Evolutionary conservation across 176 grass and related monocot genomes (phyloP), one percentile per base, ranked within the genome.

Genomic region (Pontederia paniculata): DNA sequence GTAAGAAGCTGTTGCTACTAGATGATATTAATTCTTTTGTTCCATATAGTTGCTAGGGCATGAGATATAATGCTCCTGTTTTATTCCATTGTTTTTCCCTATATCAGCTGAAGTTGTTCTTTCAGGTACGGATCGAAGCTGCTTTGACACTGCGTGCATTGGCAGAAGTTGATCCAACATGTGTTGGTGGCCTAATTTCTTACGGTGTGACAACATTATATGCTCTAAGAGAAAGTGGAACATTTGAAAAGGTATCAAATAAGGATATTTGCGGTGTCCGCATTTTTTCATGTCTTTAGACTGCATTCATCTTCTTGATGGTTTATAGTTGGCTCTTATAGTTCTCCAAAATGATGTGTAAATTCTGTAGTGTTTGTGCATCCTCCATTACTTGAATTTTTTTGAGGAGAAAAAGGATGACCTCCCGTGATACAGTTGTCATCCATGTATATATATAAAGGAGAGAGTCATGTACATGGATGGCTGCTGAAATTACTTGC

Each of bases 151-250:
- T 97, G 69, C 86, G 80, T 77, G 79, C 91, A 70, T 85, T 97
- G 76, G 91, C 91, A 49, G 86, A 97, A 52, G 86, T 97, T 74
- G 91, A 97, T 81, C 86, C 91, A 49, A 88, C 91, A 71, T 97
- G 91, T 72, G 91, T 97, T 57, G 91, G 91, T 60, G 86, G 91
- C 71, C 87, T 97, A 79, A 81, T 97, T 74, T 97, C 91, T 55
- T 97, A 87, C 72, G 91, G 91, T 60, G 66, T 88, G 54, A 90
- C 91, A 64, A 84, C 91, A 65, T 72, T 97, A 71, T 77, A 90
- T 69, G 91, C 91, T 62, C 50, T 97, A 59, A 76, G 83, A 73
- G 91, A 90, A 79, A 89, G 77, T 67, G 58, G 83, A 46, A 81
- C 80, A 37, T 88, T 89, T 78, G 86, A 97, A 71, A 97, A 90